Evolutionary conservation across 2,329 filamentous ascomycete species (phyloP), one percentile per base, ranked within the genome.

Genomic region (Colletotrichum sp.): DNA sequence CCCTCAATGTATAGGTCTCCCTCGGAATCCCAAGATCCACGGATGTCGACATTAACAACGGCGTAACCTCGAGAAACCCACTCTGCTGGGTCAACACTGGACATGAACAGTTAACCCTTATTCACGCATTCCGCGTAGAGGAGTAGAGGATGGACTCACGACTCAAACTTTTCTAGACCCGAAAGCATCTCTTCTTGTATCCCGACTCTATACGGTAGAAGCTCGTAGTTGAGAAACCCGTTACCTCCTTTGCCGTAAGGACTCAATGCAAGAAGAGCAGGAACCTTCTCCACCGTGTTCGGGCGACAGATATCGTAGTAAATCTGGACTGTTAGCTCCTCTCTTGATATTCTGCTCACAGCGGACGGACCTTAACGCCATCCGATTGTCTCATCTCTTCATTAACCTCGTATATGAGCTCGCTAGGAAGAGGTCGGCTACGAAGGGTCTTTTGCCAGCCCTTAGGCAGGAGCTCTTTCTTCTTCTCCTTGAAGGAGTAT

Each of bases 211-310:
- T 82, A 84, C 12, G 81, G 79, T 1, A 85, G 85, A 1, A 82
- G 64, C 21, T 75, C 81, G 4, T 85, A 79, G 81, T 85, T 85
- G 30, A 82, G 79, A 10, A 86, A 76, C 3, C 82, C 83, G 12
- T 81, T 83, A 69, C 84, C 86, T 74, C 86, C 84, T 78, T 89
- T 89, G n/a, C 87, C 87, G 73, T 86, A 89, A 9, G 83, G 84
- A 10, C 82, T 83, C 85, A 86, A 88, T 57, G 81, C 81, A 1
- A 59, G 55, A 8, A 59, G 26, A 26, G 24, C 55, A 89, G 77
- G 36, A 88, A 80, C 2, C 71, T 80, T 79, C 18, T 78, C 72
- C 12, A 76, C 74, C 30, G 81, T 79, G 2, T 83, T 79, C 1
- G 86, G 86, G 14, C 87, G 81, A 78, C 87, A 89, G 43, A 89